Evolutionary conservation across 192 early-diverging fungal genomes (phyloP).

Genomic region (Piromyces sp.): DNA sequence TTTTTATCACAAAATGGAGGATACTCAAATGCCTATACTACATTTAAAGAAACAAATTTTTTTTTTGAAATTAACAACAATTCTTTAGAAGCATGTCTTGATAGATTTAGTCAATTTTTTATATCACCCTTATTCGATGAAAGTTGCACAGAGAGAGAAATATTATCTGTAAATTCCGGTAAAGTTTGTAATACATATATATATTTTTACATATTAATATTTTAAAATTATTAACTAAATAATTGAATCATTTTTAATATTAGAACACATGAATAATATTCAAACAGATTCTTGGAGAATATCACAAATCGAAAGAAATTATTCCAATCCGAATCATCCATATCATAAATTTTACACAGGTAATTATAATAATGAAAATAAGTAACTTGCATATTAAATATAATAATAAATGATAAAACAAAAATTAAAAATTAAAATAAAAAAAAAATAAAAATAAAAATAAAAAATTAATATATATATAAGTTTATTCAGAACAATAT

Average conservation of each 20-base stretch:
- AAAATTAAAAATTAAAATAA: too few species aligned
- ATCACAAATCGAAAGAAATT: constrained; percentile 68
- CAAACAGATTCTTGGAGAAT: constrained; percentile 79
- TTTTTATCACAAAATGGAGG: constrained; percentile 60
- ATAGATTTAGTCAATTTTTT: constrained; percentile 84
- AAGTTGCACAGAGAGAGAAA: constrained; percentile 78
- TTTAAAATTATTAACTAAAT: too few species aligned
- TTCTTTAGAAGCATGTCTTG: constrained; percentile 43
- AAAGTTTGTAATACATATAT: too few species aligned
- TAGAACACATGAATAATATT: constrained; percentile 84
- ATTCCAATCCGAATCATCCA: constrained; percentile 61
- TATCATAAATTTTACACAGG: constrained; percentile 75
- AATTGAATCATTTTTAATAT: too few species aligned
- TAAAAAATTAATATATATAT: too few species aligned
- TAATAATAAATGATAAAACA: neutral
- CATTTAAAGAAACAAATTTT: constrained; percentile 63
- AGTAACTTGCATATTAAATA: neutral
- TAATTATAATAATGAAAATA: neutral
- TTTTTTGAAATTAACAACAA: constrained; percentile 64
- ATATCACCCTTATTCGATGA: constrained; percentile 73
- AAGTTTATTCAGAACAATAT: too few species aligned
- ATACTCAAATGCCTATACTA: constrained; percentile 65
- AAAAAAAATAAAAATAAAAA: too few species aligned
- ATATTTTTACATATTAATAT: too few species aligned
- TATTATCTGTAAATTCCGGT: constrained; percentile 83